These are phyloP conservation scores for Kalmanozyma brasiliensis DNA, from an alignment of 1,284 basidiomycete genomes.

Conservation along the genomic window DNA sequence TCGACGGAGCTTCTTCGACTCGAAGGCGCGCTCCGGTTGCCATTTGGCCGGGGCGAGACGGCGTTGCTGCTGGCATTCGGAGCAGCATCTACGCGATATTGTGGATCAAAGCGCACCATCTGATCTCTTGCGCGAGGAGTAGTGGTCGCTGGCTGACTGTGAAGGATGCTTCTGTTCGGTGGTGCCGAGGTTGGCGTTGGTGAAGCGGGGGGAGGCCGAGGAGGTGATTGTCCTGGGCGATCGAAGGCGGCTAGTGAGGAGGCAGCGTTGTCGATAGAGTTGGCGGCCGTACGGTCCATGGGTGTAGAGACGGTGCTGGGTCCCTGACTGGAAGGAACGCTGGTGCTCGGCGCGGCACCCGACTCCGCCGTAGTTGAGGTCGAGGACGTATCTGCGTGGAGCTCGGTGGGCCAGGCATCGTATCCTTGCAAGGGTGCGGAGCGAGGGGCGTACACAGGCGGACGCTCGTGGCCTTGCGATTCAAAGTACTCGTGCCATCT, in stretches of 20 bases:
- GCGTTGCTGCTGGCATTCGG: slow-evolving; percentile 1
- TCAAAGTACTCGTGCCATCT: slow-evolving; percentile 42
- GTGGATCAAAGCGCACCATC: slow-evolving; percentile 43
- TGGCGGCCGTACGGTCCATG: slow-evolving; percentile 22
- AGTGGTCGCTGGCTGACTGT: slow-evolving; percentile 15
- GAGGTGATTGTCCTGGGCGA: not conserved
- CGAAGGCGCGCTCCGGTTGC: slow-evolving; percentile 19
- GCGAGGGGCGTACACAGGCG: slow-evolving; percentile 40
- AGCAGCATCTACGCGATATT: slow-evolving; percentile 32
- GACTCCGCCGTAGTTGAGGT: not conserved
- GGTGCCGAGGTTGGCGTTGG: slow-evolving; percentile 1
- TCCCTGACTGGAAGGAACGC: slow-evolving; percentile 9
- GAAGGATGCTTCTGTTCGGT: slow-evolving; percentile 33
- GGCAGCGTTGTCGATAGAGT: slow-evolving; percentile 5
- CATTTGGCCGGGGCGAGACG: slow-evolving; percentile 3
- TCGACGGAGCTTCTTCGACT: slow-evolving; percentile 37
- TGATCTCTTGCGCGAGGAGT: slow-evolving; percentile 31
- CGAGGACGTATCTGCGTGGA: not conserved
- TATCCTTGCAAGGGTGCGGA: slow-evolving; percentile 45
- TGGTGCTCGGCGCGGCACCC: slow-evolving; percentile 3
- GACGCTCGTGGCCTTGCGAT: slow-evolving; percentile 34
- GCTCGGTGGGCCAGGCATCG: slow-evolving; percentile 38
- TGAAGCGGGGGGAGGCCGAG: slow-evolving; percentile 1
- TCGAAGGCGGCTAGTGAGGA: not conserved
- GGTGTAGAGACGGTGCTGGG: slow-evolving; percentile 10